Evolutionary conservation across 1,139 yeast species (phyloP), one percentile per base, ranked within the genome.

Genomic region (Candida frijolesensis): DNA sequence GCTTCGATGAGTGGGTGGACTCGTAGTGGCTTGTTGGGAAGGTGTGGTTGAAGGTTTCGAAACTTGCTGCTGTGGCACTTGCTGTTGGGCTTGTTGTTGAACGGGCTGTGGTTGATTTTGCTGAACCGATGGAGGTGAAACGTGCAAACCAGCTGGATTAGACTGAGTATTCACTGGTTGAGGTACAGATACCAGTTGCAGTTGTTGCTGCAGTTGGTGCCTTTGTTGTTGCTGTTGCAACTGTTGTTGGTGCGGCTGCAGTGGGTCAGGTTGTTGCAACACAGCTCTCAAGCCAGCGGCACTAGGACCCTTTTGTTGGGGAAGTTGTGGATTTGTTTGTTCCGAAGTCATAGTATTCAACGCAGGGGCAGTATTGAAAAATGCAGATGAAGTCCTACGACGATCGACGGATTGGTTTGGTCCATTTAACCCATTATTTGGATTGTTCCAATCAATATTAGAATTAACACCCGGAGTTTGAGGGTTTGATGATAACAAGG

Each of bases 351-450:
- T 51, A 45, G 52, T 54, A 50, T 42, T 59, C 48, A 53, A 53
- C 49, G 54, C 55, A 49, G 50, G 60, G 52, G 55, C 45, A 10
- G 49, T 63, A 57, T 55, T 62, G 61, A 70, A 71, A 55, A 71
- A 71, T 39, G 74, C 71, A 38, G 74, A 68, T 2, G 74, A 67
- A 4, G 75, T 62, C 59, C 76, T 60, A 27, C 49, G 53, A 52
- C 60, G 57, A 48, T 55, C 57, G 11, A 59, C 44, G 43, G 42
- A 19, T 12, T 34, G 44, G n/a, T 22, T n/a, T 29, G 37, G 11
- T 18, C 47, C 48, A 35, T 49, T 49, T 34, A 52, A 35, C 18
- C 48, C 54, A 22, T 55, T 50, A 33, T 62, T 44, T 32, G 52
- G 46, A 29, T 25, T 55, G 58, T 54, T 55, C 55, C 58, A 54